phyloP scores from a whole-genome alignment of 2,329 filamentous ascomycete genomes.

The Trichophyton rubrum region DNA sequence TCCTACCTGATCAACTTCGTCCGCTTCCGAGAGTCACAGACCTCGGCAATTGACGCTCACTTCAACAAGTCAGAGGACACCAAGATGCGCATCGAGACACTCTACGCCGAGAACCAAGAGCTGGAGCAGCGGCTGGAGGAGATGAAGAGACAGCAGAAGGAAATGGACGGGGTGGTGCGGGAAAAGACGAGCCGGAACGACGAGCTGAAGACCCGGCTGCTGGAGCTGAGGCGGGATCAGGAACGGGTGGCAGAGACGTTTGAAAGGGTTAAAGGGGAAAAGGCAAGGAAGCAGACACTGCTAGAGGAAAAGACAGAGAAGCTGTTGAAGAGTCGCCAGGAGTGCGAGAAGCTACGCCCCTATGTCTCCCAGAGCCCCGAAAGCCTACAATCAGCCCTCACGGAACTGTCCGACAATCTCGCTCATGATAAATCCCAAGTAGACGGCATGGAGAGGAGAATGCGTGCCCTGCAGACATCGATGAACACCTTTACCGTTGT shows the following conservation, averaged over 20 bases:
- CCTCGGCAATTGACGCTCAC: slow-evolving; percentile 76
- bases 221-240: slow-evolving; percentile 70
- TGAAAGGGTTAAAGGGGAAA: slow-evolving; percentile 70
- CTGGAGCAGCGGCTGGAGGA: slow-evolving; percentile 69
- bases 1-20: slow-evolving; percentile 99
- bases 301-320: slow-evolving; percentile 40
- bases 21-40: slow-evolving; percentile 88
- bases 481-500: slow-evolving; percentile 81
- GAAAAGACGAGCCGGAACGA: slow-evolving; percentile 80
- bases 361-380: slow-evolving; percentile 85
- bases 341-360: slow-evolving; percentile 77
- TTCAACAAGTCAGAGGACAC: slow-evolving; percentile 82
- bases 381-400: slow-evolving; percentile 66
- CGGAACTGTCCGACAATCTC: slow-evolving; percentile 69
- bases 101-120: slow-evolving; percentile 77
- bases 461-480: slow-evolving; percentile 83
- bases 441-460: slow-evolving; percentile 71
- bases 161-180: slow-evolving; percentile 67
- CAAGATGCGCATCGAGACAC: slow-evolving; percentile 73
- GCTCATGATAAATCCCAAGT: slow-evolving; percentile 70
- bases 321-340: slow-evolving; percentile 58
- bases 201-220: slow-evolving; percentile 67
- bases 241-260: slow-evolving; percentile 71
- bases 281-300: slow-evolving; percentile 56
- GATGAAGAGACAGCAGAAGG: slow-evolving; percentile 65